phyloP scores from a whole-genome alignment of 225 moss, liverwort and hornwort species.

The Pseudoscleropodium purum region DNA sequence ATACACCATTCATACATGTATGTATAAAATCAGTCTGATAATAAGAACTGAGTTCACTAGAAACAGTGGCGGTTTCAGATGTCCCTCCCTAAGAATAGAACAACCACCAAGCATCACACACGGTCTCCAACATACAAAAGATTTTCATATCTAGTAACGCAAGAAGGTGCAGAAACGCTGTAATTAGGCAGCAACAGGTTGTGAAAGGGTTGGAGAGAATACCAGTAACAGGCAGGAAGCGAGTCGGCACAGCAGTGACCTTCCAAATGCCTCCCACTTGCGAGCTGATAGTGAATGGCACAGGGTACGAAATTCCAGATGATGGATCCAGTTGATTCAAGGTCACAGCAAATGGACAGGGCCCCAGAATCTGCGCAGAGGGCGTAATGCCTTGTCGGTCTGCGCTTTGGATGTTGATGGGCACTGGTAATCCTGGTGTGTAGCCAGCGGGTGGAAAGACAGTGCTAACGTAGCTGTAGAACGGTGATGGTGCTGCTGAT shows the following conservation, averaged over 20 bases:
- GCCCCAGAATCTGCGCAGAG: constrained; percentile 3
- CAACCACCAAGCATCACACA: too few species aligned
- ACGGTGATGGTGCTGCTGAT: not conserved
- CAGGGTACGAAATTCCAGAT: not conserved
- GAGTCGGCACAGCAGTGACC: constrained; percentile 6
- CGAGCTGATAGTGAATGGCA: constrained; percentile 9
- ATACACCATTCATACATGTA: too few species aligned
- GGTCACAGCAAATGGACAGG: constrained; percentile 8
- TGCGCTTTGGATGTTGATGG: constrained; percentile 10
- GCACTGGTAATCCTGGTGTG: constrained; percentile 3
- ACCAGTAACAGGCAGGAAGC: constrained; percentile 19
- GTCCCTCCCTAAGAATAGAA: too few species aligned
- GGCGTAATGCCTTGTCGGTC: constrained; percentile 9
- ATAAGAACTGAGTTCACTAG: too few species aligned
- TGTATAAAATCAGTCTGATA: too few species aligned
- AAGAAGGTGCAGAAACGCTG: not conserved
- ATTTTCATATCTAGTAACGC: too few species aligned
- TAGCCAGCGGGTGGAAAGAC: not conserved
- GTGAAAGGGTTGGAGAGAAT: not conserved
- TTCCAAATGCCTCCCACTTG: constrained; percentile 18
- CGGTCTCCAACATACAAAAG: too few species aligned
- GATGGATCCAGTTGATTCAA: constrained; percentile 2
- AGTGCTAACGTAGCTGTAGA: constrained; percentile 11
- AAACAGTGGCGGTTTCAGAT: too few species aligned
- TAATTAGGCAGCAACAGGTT: not conserved